Conservation (phyloP, 1,139 yeast genomes). For the Meyerozyma smithsonii region DNA sequence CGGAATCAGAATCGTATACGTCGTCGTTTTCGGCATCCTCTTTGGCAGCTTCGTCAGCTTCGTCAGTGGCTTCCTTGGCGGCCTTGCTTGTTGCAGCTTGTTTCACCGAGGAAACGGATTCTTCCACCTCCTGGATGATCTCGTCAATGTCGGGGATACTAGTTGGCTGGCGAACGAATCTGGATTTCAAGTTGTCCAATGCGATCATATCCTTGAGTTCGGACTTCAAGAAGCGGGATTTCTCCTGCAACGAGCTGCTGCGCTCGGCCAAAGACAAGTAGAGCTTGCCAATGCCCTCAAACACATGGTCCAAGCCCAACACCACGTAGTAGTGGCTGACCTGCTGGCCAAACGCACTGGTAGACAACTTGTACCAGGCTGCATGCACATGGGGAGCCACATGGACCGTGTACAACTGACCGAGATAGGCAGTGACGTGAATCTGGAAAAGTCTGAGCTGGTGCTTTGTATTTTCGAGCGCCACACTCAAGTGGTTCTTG, state of each 20-base stretch:
- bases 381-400: neutral
- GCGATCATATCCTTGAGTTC: constrained; percentile 27
- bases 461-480: neutral
- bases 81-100: constrained; percentile 5
- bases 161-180: constrained; percentile 7
- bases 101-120: constrained; percentile 9
- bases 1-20: neutral
- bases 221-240: constrained; percentile 18
- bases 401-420: neutral
- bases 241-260: constrained; percentile 9
- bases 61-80: neutral
- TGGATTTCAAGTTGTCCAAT: constrained; percentile 14
- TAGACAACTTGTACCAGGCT: neutral
- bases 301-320: neutral
- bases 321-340: neutral
- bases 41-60: constrained; percentile 4
- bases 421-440: neutral
- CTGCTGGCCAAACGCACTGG: neutral
- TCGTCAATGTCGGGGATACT: constrained; percentile 20
- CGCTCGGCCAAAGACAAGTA: neutral
- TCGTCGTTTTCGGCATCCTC: constrained; percentile 9
- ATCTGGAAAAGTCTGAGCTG: neutral
- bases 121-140: constrained; percentile 13
- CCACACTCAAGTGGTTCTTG: neutral
- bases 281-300: constrained; percentile 1